Evolutionary conservation across 129 eudicot genomes (phyloP).

Genomic region (Centella asiatica): DNA sequence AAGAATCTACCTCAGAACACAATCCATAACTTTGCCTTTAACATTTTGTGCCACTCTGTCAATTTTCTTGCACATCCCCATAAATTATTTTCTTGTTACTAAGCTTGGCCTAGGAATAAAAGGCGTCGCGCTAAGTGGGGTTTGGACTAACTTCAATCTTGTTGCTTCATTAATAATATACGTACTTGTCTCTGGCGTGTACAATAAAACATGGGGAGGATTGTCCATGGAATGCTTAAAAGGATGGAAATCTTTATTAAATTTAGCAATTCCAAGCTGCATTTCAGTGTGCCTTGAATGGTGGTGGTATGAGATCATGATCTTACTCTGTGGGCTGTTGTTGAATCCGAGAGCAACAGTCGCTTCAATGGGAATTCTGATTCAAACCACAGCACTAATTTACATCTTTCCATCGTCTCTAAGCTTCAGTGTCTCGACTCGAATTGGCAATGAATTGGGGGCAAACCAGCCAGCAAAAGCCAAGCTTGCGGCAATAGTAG

Average conservation of each 20-base stretch:
- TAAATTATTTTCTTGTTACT: conserved; percentile 51
- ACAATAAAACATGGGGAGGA: conserved; percentile 52
- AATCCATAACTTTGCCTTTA: conserved; percentile 60
- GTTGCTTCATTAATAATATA: conserved; percentile 46
- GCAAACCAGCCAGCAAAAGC: conserved; percentile 56
- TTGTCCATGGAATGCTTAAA: conserved; percentile 34
- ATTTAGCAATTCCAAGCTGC: conserved; percentile 72
- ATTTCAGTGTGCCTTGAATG: conserved; percentile 82
- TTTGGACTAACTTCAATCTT: conserved; percentile 52
- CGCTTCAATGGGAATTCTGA: conserved; percentile 79
- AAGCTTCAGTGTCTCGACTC: conserved; percentile 68
- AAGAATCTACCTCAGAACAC: conserved; percentile 71
- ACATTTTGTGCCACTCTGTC: conserved; percentile 60
- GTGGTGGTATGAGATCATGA: conserved; percentile 98
- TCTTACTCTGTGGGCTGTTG: conserved; percentile 58
- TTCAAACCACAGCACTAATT: conserved; percentile 74
- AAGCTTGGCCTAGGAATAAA: conserved; percentile 47
- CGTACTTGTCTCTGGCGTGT: conserved; percentile 41
- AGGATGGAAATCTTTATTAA: conserved; percentile 44
- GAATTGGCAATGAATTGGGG: conserved; percentile 74
- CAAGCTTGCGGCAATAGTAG: conserved; percentile 57
- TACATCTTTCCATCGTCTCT: conserved; percentile 80
- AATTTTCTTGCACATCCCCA: conserved; percentile 59
- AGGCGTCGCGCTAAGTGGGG: conserved; percentile 67
- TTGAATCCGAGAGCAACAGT: conserved; percentile 61